Percentiles rank a stretch among this genome's conserved stretches.
phyloP scores from a whole-genome alignment of 2,329 filamentous ascomycete genomes.

The Bimuria novae-zelandiae region DNA sequence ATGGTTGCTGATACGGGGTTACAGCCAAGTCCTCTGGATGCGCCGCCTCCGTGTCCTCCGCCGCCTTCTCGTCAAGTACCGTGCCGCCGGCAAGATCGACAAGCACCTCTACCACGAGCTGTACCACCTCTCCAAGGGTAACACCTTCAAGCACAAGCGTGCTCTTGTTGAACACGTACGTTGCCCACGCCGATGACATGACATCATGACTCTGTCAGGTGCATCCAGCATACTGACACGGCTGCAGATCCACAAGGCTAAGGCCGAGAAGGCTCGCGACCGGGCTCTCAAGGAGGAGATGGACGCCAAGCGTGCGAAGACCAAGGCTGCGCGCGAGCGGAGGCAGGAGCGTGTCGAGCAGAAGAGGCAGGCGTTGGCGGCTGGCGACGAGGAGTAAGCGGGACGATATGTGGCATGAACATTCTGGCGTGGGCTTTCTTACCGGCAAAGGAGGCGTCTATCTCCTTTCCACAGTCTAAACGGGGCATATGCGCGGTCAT shows the following conservation, averaged over 20 bases:
- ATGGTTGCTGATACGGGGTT: conserved; percentile 40
- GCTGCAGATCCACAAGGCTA: conserved; percentile 95
- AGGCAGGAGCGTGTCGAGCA: conserved; percentile 87
- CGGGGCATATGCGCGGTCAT: conserved; percentile 50
- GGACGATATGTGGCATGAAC: conserved; percentile 36
- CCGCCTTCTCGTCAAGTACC: conserved; percentile 99
- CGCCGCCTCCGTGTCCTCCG: conserved; percentile 98
- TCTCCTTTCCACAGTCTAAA: conserved; percentile 42
- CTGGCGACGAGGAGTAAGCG: conserved; percentile 62
- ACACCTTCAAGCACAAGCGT: conserved; percentile 99
- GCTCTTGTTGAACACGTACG: conserved; percentile 99
- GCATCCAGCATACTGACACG: conserved; percentile 33
- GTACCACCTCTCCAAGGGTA: conserved; percentile 99
- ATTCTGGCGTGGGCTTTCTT: conserved; percentile 50
- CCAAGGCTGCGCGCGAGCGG: conserved; percentile 99
- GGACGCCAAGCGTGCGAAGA: conserved; percentile 99
- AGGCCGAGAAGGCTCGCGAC: conserved; percentile 99
- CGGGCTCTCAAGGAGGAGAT: conserved; percentile 97
- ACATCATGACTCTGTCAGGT: conserved; percentile 41
- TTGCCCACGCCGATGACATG: conserved; percentile 48
- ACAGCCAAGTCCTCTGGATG: conserved; percentile 98
- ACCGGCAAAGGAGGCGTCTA: conserved; percentile 46
- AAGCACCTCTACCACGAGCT: conserved; percentile 99
- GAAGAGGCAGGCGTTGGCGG: conserved; percentile 87
- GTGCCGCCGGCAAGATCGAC: conserved; percentile 99